phyloP scores from a whole-genome alignment of 345 rosid species.

The Rhodamnia argentea region DNA sequence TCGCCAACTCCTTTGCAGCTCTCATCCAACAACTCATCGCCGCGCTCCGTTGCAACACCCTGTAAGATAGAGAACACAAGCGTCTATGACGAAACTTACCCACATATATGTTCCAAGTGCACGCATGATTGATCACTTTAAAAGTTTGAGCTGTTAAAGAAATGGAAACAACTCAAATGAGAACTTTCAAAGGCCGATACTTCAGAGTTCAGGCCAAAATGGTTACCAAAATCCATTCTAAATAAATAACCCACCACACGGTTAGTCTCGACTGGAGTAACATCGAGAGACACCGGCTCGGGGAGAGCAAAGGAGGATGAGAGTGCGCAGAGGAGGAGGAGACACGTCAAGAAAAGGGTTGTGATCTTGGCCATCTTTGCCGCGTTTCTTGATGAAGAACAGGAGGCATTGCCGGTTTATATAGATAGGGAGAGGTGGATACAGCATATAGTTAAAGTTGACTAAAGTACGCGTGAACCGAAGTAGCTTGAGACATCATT shows the following conservation, averaged over 20 bases:
- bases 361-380: neutral
- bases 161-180: neutral
- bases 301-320: neutral
- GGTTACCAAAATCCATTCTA: neutral
- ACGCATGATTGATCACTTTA: neutral
- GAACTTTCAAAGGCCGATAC: neutral
- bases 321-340: neutral
- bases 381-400: neutral
- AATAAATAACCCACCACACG: neutral
- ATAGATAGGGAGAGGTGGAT: neutral
- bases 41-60: neutral
- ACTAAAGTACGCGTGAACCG: neutral
- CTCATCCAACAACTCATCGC: conserved; percentile 7
- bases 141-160: neutral
- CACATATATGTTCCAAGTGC: neutral
- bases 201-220: neutral
- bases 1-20: conserved; percentile 35
- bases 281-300: neutral
- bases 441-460: neutral
- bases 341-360: neutral
- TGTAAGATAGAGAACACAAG: neutral
- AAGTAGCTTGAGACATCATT: neutral
- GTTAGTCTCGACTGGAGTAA: neutral
- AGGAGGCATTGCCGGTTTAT: neutral
- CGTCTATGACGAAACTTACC: neutral